phyloP scores from a whole-genome alignment of 768 basidiomycete genomes.

The Lentinula raphanica region DNA sequence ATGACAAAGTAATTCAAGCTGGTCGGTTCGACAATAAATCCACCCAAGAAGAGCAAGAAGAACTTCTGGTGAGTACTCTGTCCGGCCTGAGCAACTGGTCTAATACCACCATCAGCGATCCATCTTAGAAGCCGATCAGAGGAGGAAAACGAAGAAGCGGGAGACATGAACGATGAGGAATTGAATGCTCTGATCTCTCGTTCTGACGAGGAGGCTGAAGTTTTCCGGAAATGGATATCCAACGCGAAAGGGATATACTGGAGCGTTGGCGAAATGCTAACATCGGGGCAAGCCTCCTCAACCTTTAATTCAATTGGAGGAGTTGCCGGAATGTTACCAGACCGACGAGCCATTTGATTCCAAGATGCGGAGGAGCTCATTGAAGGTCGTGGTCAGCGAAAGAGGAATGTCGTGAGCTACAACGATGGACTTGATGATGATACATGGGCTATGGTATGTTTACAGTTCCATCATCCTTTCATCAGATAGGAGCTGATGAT shows the following conservation, averaged over 20 bases:
- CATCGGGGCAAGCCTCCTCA: slow-evolving; percentile 69
- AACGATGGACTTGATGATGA: slow-evolving; percentile 94
- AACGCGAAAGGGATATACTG: slow-evolving; percentile 65
- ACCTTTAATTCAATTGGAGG: slow-evolving; percentile 77
- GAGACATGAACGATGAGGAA: slow-evolving; percentile 92
- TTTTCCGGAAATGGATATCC: slow-evolving; percentile 82
- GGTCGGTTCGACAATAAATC: slow-evolving; percentile 99
- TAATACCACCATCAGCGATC: slow-evolving; percentile 54
- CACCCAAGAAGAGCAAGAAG: slow-evolving; percentile 95
- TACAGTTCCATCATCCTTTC: background rate
- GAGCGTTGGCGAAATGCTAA: slow-evolving; percentile 70
- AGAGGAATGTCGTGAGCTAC: slow-evolving; percentile 81
- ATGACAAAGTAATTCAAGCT: slow-evolving; percentile 98
- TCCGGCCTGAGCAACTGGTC: background rate
- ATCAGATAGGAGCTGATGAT: background rate
- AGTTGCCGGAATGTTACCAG: slow-evolving; percentile 90
- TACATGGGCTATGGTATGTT: slow-evolving; percentile 78
- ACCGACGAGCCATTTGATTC: slow-evolving; percentile 74
- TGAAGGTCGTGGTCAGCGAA: slow-evolving; percentile 82
- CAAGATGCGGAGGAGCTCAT: slow-evolving; percentile 55
- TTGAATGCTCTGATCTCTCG: slow-evolving; percentile 91
- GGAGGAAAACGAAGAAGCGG: slow-evolving; percentile 84
- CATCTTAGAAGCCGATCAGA: slow-evolving; percentile 87
- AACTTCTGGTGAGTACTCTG: slow-evolving; percentile 72
- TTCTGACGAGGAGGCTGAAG: slow-evolving; percentile 64